A percentile compares a stretch with the other conserved stretches of the same genome.
These are phyloP conservation scores for Dissophora ornata DNA, from an alignment of 192 early-diverging fungal species.

Conservation along the genomic window DNA sequence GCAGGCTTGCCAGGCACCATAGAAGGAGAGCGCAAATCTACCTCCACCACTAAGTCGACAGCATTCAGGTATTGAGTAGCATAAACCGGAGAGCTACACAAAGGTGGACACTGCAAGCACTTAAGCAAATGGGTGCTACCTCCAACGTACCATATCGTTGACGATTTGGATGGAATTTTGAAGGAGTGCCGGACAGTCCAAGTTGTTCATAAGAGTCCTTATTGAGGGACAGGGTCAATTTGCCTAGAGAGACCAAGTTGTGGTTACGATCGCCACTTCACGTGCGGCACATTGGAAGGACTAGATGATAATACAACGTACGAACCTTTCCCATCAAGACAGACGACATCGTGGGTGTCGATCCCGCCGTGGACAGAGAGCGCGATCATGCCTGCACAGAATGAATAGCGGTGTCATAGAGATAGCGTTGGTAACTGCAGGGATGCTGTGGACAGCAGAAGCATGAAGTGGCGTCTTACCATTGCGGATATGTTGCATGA, in stretches of 20 bases:
- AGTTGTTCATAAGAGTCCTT: constrained; percentile 60
- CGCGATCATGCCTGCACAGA: constrained; percentile 13
- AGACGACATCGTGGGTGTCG: constrained; percentile 40
- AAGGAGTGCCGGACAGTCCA: constrained; percentile 46
- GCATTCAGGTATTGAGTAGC: too few species aligned
- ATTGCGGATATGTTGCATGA: constrained; percentile 43
- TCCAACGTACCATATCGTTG: constrained; percentile 51
- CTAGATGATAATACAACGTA: too few species aligned
- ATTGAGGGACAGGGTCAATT: constrained; percentile 51
- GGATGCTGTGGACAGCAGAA: too few species aligned
- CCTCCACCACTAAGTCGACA: constrained; percentile 38
- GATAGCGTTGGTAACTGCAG: too few species aligned
- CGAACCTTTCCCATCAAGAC: constrained; percentile 36
- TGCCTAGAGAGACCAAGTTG: constrained; percentile 52
- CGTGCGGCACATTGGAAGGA: too few species aligned
- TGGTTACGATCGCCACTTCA: too few species aligned
- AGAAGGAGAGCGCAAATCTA: constrained; percentile 41
- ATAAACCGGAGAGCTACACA: too few species aligned
- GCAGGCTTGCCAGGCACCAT: constrained; percentile 59
- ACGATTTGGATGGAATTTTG: constrained; percentile 42
- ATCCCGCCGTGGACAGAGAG: constrained; percentile 26
- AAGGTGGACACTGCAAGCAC: too few species aligned
- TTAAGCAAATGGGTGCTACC: background rate
- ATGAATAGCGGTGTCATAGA: too few species aligned
- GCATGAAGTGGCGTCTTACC: too few species aligned